Evolutionary conservation across 768 basidiomycete species (phyloP), one percentile per base, ranked within the genome.

Genomic region (Cystofilobasidium capitatum): DNA sequence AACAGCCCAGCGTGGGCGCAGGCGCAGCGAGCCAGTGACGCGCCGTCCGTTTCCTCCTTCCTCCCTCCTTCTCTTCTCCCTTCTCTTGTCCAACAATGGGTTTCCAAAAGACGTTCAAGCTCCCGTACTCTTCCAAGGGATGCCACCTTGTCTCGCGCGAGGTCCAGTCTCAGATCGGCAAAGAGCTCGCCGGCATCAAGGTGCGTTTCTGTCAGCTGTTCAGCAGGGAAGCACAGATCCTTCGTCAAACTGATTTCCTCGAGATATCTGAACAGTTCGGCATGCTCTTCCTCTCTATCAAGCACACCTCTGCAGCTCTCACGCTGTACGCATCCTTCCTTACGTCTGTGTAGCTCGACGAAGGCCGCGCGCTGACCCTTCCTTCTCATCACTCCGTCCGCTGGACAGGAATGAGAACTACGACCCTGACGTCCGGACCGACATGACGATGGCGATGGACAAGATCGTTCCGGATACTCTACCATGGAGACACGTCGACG

Each of bases 401-500:
- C n/a, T n/a, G n/a, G n/a, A n/a, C n/a, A n/a, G n/a, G n/a, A 61
- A 61, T 39, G 59, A 61, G 37, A 61, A 61, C 39, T 61, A 61
- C 44, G 59, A 61, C 59, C 59, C 59, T 20, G 24, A 36, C 36
- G 59, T 61, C 59, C 59, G 59, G 20, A 42, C 40, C 24, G 59
- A 61, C 59, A 61, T 61, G 59, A 61, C 39, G n/a, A 61, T 61
- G 59, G 59, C 59, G 8, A 35, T 61, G 8, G 59, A 61, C 24
- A 42, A 35, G 3, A 40, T 61, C 37, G 59, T 61, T 20, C 59
- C 59, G 14, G 59, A 61, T 29, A 24, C 39, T 22, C 39, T 61
- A 17, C 24, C 10, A 8, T 61, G 59, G 59, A 29, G 42, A 20
- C 59, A 61, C 44, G 39, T 39, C 20, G 59, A 61, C 24, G 59